Base-by-base conservation (phyloP, 2,329 filamentous ascomycete species). In the Sodiomyces alkalinus region DNA sequence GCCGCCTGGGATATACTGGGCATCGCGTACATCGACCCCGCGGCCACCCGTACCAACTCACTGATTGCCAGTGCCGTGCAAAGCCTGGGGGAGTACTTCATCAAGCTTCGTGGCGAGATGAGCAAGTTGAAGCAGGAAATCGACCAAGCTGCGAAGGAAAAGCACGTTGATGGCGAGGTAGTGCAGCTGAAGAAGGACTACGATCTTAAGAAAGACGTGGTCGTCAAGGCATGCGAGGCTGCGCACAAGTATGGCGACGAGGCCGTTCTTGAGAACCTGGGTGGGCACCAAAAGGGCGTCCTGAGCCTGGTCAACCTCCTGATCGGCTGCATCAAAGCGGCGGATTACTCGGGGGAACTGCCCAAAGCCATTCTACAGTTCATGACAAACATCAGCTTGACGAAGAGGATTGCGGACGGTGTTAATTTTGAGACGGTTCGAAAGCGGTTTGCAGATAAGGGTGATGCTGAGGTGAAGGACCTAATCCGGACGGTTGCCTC, bases 361-460 rank as follows among this genome's bases (percentile, higher is more conserved):
- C 58, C 65, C n/a, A 66, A 67, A 37, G 59, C 62, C 12, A 49
- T 68, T n/a, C 54, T 74, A 12, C 55, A 66, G 28, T 58, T 80
- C 18, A 63, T 82, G 46, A 64, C 71, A 5, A 54, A 63, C 31
- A 71, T 73, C 33, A 71, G 65, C 19, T 75, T 74, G 33, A 62
- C 74, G 22, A 69, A 62, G 27, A 68, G 64, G 37, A 70, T 72
- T 19, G 53, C 73, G 22, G 67, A 74, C 38, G 73, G 67, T 34
- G 66, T 72, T 22, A 79, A 79, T 42, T 67, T 83, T 31, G 64
- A 70, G 32, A 71, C 67, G 30, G 65, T 80, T 11, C 61, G 73
- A 22, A 69, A 69, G 35, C 63, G 68, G 7, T 69, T 78, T 42
- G 63, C 62, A 34, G 74, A 69, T 42, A 73, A 71, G 41, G 75